Conservation (phyloP, 1,284 basidiomycete genomes). For the Wallemia hederae region DNA sequence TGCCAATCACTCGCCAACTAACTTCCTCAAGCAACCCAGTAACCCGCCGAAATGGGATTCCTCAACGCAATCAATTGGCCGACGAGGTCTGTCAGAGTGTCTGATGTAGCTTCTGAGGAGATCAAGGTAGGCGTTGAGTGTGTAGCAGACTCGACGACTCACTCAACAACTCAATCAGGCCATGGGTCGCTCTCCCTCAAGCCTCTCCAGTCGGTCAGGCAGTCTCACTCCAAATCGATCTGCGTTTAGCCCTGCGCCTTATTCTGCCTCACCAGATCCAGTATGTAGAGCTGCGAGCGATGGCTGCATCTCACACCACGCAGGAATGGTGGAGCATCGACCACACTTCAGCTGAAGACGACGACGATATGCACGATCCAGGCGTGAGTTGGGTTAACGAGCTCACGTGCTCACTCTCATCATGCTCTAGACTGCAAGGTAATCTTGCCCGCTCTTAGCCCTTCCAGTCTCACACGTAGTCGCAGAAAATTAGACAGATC, state of each 20-base stretch:
- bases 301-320: background rate
- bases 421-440: background rate
- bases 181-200: background rate
- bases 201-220: background rate
- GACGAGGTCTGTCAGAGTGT: background rate
- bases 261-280: background rate
- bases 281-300: background rate
- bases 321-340: background rate
- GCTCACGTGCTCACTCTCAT: background rate
- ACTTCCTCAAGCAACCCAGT: too few relatives aligned
- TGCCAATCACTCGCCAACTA: background rate
- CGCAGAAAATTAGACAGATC: background rate
- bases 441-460: too few relatives aligned
- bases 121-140: background rate
- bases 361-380: background rate
- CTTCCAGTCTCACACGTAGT: background rate
- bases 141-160: background rate
- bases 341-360: background rate
- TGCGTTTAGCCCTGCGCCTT: background rate
- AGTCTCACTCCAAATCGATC: background rate
- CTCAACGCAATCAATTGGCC: background rate
- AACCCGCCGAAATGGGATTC: background rate
- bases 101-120: background rate
- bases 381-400: background rate
- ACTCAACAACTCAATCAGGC: background rate